Percentiles rank a stretch among this genome's conserved stretches.
phyloP scores from a whole-genome alignment of 768 basidiomycete species.

The Tylopilus intermedius region DNA sequence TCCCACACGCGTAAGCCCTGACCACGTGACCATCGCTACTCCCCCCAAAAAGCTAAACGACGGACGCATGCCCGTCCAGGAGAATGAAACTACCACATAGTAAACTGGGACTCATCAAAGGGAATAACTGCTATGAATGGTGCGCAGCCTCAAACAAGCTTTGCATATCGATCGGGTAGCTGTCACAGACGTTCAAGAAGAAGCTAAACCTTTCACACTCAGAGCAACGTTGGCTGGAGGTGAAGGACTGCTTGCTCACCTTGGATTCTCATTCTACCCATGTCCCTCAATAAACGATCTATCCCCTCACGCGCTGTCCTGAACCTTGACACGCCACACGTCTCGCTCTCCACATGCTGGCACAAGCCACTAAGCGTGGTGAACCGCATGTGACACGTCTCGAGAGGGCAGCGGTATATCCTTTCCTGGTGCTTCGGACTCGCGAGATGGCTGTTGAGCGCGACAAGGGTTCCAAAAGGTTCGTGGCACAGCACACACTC shows the following conservation, averaged over 20 bases:
- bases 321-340: constrained; percentile 52
- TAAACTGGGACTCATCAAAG: too few relatives aligned
- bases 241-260: constrained; percentile 3
- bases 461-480: constrained; percentile 35
- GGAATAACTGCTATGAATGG: background rate
- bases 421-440: constrained; percentile 53
- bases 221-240: background rate
- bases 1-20: constrained; percentile 26
- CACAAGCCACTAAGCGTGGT: constrained; percentile 52
- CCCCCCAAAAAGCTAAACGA: too few relatives aligned
- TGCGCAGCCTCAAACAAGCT: constrained; percentile 4
- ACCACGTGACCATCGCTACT: constrained; percentile 21
- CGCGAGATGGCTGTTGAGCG: constrained; percentile 57
- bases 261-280: constrained; percentile 12
- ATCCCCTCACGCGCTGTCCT: constrained; percentile 37
- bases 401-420: constrained; percentile 51
- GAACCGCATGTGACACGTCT: constrained; percentile 41
- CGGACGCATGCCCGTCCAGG: too few relatives aligned
- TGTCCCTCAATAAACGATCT: constrained; percentile 27
- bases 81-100: too few relatives aligned
- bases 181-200: constrained; percentile 24
- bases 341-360: constrained; percentile 62
- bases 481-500: constrained; percentile 63
- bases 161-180: constrained; percentile 6
- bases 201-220: constrained; percentile 13